Evolutionary conservation across 345 rosid species (phyloP), one percentile per base, ranked within the genome.

Genomic region (Eucalyptus curtisii): DNA sequence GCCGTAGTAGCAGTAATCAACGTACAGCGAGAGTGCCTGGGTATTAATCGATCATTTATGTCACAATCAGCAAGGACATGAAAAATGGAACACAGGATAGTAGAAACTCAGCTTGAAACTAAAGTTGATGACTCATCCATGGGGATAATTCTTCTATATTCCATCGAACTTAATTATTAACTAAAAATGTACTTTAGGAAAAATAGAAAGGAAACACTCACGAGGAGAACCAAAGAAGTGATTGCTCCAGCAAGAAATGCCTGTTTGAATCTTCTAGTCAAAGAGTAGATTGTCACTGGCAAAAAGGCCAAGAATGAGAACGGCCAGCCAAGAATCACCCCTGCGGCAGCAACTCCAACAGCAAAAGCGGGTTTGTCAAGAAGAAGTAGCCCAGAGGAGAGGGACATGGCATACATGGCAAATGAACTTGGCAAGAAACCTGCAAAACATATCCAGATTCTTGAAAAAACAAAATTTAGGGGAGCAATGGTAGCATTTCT

Each of bases 361-460:
- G 98, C 96, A 93, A 89, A 88, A 64, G 93, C 95, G 82, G 92
- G 95, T 89, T 95, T 96, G 90, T 94, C 98, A 42, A 98, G 96
- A 89, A 98, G 98, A 91, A 98, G 94, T 49, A 98, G 91, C 80
- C 99, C 99, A 13, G 97, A 98, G 6, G 98, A 92, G 87, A 98
- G 99, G 91, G 98, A 97, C 92, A 97, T 94, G 42, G 98, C 98
- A 93, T 98, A 96, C 99, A 98, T 97, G 33, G 99, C 95, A 93
- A 98, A 98, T 40, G 99, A 98, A 93, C 99, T 98, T 25, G 99
- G 99, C 91, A 98, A 93, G 87, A 98, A 97, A 91, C 99, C 99
- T 98, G 90, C 88, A 66, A 89, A 86, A 87, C 27, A 87, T 84
- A 47, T 57, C 45, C 44, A 50, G 2, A 33, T 76, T 40, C 37